These are phyloP conservation scores for Aureobasidium namibiae DNA, from an alignment of 2,329 filamentous ascomycete species.

Conservation along the genomic window DNA sequence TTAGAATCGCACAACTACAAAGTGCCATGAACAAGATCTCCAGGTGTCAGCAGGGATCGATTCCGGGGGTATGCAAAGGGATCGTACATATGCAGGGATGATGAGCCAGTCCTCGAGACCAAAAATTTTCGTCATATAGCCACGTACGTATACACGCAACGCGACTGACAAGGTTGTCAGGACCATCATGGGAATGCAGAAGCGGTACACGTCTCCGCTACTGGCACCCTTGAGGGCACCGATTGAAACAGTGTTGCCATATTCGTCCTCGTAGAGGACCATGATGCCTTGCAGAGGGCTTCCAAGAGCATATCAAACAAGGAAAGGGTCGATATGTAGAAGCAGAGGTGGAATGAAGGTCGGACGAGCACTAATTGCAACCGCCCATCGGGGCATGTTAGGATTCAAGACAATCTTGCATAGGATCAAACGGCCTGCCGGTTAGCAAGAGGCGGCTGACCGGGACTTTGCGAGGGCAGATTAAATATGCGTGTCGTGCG, in stretches of 20 bases:
- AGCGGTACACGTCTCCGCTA: background rate
- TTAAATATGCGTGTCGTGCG: background rate
- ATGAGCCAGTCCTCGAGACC: constrained; percentile 13
- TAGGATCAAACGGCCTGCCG: background rate
- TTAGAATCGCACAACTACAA: background rate
- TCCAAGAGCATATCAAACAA: background rate
- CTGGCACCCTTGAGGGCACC: background rate
- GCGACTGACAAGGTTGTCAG: constrained; percentile 1
- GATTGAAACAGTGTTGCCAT: background rate
- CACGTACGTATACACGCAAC: constrained; percentile 12
- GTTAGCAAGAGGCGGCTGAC: background rate
- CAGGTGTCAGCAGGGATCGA: background rate
- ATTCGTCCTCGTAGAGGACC: background rate
- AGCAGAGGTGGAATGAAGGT: background rate
- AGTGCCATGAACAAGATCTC: background rate
- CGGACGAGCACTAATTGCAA: background rate
- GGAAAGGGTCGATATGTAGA: background rate
- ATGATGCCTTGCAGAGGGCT: background rate
- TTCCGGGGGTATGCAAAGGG: background rate
- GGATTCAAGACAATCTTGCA: background rate
- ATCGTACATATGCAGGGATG: constrained; percentile 11
- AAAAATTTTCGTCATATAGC: constrained; percentile 12
- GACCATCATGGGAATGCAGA: background rate
- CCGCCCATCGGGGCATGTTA: background rate
- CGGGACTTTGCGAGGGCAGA: background rate